Evolutionary conservation across 352 stramenopile species (phyloP).

Genomic region (Elongisporangium undulatum): DNA sequence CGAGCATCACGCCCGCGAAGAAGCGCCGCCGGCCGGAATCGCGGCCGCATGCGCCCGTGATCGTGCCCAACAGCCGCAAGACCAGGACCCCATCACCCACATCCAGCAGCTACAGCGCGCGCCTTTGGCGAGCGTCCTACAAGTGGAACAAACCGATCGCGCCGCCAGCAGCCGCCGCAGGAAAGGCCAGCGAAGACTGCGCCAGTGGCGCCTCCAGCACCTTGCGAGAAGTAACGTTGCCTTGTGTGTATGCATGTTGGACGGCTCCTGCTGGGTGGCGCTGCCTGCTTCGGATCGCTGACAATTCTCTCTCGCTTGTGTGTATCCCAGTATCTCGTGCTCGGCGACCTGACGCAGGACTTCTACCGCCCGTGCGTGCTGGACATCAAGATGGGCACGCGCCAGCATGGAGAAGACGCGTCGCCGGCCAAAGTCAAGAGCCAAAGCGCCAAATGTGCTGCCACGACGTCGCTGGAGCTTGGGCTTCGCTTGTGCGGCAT

Average conservation of each 20-base stretch:
- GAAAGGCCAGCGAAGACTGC: neutral
- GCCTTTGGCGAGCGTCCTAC: neutral
- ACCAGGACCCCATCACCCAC: neutral
- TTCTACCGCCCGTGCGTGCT: conserved; percentile 67
- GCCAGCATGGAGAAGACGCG: conserved; percentile 70
- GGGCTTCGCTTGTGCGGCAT: conserved; percentile 76
- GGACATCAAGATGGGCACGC: conserved; percentile 81
- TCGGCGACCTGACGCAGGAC: conserved; percentile 60
- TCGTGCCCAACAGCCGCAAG: neutral
- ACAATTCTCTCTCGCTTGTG: neutral
- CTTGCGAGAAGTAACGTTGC: neutral
- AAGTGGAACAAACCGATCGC: neutral
- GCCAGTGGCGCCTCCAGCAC: neutral
- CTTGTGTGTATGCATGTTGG: neutral
- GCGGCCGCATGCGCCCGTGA: neutral
- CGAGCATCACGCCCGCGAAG: conserved; percentile 4
- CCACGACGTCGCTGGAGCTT: conserved; percentile 61
- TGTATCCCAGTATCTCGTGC: conserved; percentile 49
- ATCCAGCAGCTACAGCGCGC: conserved; percentile 1
- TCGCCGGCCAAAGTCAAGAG: conserved; percentile 58
- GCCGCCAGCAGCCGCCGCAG: neutral
- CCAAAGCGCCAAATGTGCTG: conserved; percentile 69
- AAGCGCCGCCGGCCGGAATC: conserved; percentile 11
- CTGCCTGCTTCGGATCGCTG: neutral
- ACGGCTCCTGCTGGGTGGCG: neutral